These are phyloP conservation scores for Diaporthe aspalathi DNA, from an alignment of 2,329 filamentous ascomycete genomes.

Conservation along the genomic window DNA sequence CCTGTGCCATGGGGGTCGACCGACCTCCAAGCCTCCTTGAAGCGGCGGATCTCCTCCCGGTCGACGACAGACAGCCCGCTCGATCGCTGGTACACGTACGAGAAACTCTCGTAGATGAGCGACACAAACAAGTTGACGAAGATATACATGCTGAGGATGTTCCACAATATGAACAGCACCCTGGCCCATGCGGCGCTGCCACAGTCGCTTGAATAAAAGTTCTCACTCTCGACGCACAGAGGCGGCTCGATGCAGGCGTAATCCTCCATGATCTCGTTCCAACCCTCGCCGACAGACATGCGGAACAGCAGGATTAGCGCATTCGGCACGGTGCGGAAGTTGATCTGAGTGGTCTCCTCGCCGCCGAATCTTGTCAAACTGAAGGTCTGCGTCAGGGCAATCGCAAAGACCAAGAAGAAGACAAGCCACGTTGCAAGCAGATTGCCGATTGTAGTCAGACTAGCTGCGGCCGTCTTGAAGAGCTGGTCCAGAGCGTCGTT, in stretches of 20 bases:
- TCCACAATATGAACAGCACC: constrained; percentile 93
- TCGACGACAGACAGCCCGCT: constrained; percentile 92
- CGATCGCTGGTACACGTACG: constrained; percentile 97
- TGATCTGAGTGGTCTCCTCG: constrained; percentile 81
- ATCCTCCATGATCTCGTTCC: constrained; percentile 98
- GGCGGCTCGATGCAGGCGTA: constrained; percentile 84
- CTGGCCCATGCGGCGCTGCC: constrained; percentile 91
- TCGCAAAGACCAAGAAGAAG: constrained; percentile 94
- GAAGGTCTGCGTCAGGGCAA: constrained; percentile 95
- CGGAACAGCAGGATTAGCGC: constrained; percentile 93
- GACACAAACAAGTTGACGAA: constrained; percentile 99
- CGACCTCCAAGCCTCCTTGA: constrained; percentile 98
- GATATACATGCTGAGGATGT: constrained; percentile 99
- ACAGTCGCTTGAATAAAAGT: constrained; percentile 91
- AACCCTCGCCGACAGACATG: constrained; percentile 93
- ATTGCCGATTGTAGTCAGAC: constrained; percentile 89
- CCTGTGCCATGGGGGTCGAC: constrained; percentile 93
- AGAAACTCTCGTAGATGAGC: constrained; percentile 99
- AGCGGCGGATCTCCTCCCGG: constrained; percentile 92
- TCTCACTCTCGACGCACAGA: constrained; percentile 77
- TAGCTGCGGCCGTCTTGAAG: constrained; percentile 97
- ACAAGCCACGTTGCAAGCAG: constrained; percentile 97
- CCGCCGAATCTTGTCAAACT: constrained; percentile 89
- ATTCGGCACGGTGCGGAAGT: constrained; percentile 94
- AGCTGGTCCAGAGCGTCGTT: constrained; percentile 98